Conservation (phyloP, 352 stramenopile species). For the Phytophthora cryptogea region DNA sequence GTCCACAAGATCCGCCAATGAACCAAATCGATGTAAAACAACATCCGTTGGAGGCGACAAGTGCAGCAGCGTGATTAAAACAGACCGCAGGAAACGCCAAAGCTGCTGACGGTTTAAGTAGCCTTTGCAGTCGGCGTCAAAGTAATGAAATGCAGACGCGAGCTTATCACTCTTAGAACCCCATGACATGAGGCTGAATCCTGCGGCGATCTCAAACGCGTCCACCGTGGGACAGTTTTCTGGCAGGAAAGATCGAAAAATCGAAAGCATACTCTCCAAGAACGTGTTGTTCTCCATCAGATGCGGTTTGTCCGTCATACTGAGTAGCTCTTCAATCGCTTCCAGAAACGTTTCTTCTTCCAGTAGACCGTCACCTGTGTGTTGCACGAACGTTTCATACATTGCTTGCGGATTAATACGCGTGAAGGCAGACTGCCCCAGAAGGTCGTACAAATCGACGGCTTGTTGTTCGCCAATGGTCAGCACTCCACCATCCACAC, state of each 20-base stretch:
- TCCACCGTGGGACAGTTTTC: constrained; percentile 72
- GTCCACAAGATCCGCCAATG: constrained; percentile 74
- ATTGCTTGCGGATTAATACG: constrained; percentile 72
- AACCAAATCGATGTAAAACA: constrained; percentile 60
- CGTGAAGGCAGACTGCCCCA: constrained; percentile 73
- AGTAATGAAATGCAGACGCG: constrained; percentile 83
- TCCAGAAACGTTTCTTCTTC: constrained; percentile 87
- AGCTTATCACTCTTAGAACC: constrained; percentile 90
- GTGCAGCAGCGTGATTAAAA: constrained; percentile 75
- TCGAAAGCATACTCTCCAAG: constrained; percentile 72
- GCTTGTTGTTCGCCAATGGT: constrained; percentile 66
- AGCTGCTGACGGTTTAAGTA: constrained; percentile 82
- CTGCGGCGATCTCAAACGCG: constrained; percentile 82
- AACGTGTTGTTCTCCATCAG: constrained; percentile 82
- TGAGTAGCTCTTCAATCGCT: constrained; percentile 77
- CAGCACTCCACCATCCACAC: constrained; percentile 61
- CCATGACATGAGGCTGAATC: constrained; percentile 80
- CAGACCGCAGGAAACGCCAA: constrained; percentile 83
- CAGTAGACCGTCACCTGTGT: constrained; percentile 80
- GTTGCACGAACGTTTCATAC: constrained; percentile 88
- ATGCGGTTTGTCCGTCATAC: constrained; percentile 72
- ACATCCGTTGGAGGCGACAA: constrained; percentile 69
- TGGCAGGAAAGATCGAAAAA: constrained; percentile 75
- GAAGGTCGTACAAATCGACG: constrained; percentile 59
- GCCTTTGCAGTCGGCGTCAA: constrained; percentile 80